Percentiles rank a stretch among this genome's conserved stretches.
Evolutionary conservation across 495 filamentous ascomycete species (phyloP).

Genomic region (Lasiosphaeriaceae sp.): DNA sequence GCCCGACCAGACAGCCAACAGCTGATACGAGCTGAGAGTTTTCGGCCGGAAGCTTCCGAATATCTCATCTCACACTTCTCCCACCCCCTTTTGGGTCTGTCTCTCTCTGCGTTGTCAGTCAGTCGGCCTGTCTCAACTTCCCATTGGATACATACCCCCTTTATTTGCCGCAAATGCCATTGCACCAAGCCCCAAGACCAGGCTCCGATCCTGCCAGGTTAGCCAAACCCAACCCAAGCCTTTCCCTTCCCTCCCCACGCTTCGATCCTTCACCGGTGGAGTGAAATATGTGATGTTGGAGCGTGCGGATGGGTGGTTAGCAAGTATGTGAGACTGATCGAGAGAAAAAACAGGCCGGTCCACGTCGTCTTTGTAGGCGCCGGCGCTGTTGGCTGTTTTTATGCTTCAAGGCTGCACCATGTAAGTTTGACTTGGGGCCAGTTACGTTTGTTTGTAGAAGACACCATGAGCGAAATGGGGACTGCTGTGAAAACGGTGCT

Average conservation of each 20-base stretch:
- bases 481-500: too few species aligned
- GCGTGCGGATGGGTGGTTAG: too few species aligned
- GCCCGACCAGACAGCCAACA: too few species aligned
- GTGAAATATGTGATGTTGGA: too few species aligned
- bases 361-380: slow-evolving; percentile 55
- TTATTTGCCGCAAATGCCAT: neutral
- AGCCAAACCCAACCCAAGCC: neutral
- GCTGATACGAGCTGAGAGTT: too few species aligned
- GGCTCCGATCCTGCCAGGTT: slow-evolving; percentile 24
- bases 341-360: slow-evolving; percentile 30
- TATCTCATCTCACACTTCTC: too few species aligned
- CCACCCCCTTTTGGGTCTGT: too few species aligned
- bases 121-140: neutral
- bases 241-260: neutral
- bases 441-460: neutral
- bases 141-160: neutral
- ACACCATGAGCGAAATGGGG: neutral
- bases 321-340: slow-evolving; percentile 6
- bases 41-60: too few species aligned
- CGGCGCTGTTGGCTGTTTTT: slow-evolving; percentile 58
- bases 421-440: slow-evolving; percentile 21
- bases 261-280: neutral
- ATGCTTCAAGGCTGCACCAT: slow-evolving; percentile 52
- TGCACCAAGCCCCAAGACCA: slow-evolving; percentile 14
- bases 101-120: too few species aligned